Evolutionary conservation across 2,329 filamentous ascomycete species (phyloP).

Genomic region (Epichloe uncinata): DNA sequence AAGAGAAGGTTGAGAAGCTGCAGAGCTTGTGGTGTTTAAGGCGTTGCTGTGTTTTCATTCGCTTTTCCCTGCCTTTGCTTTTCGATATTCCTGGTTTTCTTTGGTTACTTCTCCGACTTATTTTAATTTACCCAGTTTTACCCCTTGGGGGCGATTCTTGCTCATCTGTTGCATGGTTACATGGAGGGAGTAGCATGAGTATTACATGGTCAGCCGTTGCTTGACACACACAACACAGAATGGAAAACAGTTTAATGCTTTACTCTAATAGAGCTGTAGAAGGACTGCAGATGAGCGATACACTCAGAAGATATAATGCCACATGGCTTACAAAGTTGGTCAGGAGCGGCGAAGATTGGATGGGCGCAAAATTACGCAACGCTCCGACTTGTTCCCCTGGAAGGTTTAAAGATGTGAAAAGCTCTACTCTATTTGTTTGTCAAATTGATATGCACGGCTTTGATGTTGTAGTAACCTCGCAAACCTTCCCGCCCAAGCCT

Average conservation of each 20-base stretch:
- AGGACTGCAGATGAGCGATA: not conserved
- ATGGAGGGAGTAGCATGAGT: not conserved
- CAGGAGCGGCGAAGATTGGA: no score
- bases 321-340: no score
- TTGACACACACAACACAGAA: not conserved
- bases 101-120: not conserved
- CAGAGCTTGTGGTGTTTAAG: constrained; percentile 6
- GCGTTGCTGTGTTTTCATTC: constrained; percentile 1
- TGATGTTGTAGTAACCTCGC: constrained; percentile 15
- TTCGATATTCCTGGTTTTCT: not conserved
- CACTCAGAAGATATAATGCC: no score
- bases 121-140: not conserved
- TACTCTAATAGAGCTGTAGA: not conserved
- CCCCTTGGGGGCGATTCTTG: not conserved
- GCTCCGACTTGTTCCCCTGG: no score
- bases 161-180: not conserved
- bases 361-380: no score
- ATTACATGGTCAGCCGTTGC: not conserved
- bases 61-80: not conserved
- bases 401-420: no score
- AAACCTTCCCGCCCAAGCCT: no score
- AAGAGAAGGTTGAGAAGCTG: constrained; percentile 2
- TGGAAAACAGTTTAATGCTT: not conserved
- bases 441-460: constrained; percentile 19
- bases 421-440: constrained; percentile 2